A percentile compares a stretch with the other conserved stretches of the same genome.
Conservation (phyloP, 176 grass and related monocot genomes). For the Panicum miliaceum region DNA sequence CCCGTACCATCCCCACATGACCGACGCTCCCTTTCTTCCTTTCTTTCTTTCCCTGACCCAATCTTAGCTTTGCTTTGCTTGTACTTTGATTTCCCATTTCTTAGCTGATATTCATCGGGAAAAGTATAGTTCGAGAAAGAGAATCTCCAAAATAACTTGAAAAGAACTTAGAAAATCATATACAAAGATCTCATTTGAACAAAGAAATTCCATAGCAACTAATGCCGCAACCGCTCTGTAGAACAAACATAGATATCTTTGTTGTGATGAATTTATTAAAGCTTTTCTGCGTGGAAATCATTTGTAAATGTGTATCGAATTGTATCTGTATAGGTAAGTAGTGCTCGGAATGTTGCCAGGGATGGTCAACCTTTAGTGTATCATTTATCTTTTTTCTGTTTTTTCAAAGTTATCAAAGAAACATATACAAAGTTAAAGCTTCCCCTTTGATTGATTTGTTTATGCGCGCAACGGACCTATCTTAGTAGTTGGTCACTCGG, state of each 20-base stretch:
- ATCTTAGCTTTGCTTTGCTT: too few relatives aligned
- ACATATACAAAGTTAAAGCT: slow-evolving; percentile 11
- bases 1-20: slow-evolving; percentile 25
- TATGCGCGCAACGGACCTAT: slow-evolving; percentile 1
- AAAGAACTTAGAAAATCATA: background rate
- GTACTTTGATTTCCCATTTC: slow-evolving; percentile 4
- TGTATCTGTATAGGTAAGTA: background rate
- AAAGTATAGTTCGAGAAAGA: background rate
- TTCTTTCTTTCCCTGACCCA: background rate
- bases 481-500: slow-evolving; percentile 18
- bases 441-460: slow-evolving; percentile 10
- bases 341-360: background rate
- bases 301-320: background rate
- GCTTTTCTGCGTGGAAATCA: background rate
- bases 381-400: background rate
- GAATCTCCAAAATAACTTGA: background rate
- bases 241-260: background rate
- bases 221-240: too few relatives aligned
- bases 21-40: slow-evolving; percentile 42
- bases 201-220: background rate
- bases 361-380: background rate
- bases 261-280: background rate
- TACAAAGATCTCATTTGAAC: background rate
- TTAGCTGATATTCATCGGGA: background rate
- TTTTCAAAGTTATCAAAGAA: slow-evolving; percentile 18